Evolutionary conservation across 1,284 basidiomycete species (phyloP).

Genomic region (Bjerkandera adusta): DNA sequence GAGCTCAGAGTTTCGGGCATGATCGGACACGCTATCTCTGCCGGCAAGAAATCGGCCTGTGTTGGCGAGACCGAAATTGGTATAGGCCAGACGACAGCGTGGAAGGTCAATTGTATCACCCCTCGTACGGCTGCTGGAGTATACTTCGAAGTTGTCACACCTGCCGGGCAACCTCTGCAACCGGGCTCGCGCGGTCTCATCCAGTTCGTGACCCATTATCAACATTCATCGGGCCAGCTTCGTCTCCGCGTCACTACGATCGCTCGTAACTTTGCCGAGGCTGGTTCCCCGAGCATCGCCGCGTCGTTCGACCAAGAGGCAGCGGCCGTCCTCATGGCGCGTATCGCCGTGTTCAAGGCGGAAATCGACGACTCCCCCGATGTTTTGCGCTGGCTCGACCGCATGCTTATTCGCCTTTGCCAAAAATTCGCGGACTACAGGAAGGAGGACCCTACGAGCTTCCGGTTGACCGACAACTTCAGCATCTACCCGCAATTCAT

Average conservation of each 20-base stretch:
- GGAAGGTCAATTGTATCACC: conserved; percentile 93
- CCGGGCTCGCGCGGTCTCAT: conserved; percentile 94
- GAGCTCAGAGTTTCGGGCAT: conserved; percentile 98
- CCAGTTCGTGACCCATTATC: conserved; percentile 99
- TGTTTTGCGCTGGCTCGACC: conserved; percentile 95
- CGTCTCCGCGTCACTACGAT: conserved; percentile 95
- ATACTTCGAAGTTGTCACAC: conserved; percentile 99
- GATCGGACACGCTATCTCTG: conserved; percentile 97
- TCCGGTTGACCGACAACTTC: conserved; percentile 94
- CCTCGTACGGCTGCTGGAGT: conserved; percentile 89
- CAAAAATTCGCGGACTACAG: conserved; percentile 99
- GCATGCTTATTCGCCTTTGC: conserved; percentile 98
- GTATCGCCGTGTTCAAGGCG: conserved; percentile 99
- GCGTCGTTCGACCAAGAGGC: conserved; percentile 98
- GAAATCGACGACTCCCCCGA: conserved; percentile 99
- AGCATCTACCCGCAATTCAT: conserved; percentile 99
- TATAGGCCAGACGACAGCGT: conserved; percentile 98
- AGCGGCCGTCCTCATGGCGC: conserved; percentile 96
- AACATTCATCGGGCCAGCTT: conserved; percentile 94
- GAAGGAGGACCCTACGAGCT: conserved; percentile 96
- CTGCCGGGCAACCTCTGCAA: conserved; percentile 92
- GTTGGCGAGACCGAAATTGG: conserved; percentile 99
- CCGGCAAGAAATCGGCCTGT: conserved; percentile 94
- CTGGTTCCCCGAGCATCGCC: conserved; percentile 90
- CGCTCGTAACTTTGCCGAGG: conserved; percentile 96